phyloP scores from a whole-genome alignment of 805 yeast genomes.

The Starmerella vaccinii region DNA sequence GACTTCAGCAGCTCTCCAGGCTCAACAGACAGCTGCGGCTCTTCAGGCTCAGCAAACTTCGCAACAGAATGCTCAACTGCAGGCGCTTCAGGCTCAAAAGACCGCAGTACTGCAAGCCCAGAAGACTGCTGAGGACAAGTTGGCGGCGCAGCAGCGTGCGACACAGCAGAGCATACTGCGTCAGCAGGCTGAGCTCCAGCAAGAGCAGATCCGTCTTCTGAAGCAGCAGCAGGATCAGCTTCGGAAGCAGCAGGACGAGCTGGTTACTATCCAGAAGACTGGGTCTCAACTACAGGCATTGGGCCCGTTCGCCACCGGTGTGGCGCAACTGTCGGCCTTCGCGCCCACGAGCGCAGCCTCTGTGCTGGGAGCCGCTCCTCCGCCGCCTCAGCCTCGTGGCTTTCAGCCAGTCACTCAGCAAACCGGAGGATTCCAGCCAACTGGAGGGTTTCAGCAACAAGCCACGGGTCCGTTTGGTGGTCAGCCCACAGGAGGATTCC shows the following conservation, averaged over 20 bases:
- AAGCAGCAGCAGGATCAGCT: conserved; percentile 27
- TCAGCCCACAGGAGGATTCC: conserved; percentile 13
- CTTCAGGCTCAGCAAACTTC: conserved; percentile 20
- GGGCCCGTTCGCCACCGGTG: conserved; percentile 36
- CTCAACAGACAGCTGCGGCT: conserved; percentile 23
- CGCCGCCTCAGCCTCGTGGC: conserved; percentile 32
- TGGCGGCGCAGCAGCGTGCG: conserved; percentile 28
- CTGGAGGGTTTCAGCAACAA: conserved; percentile 17
- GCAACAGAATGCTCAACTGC: conserved; percentile 31
- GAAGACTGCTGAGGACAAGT: conserved; percentile 25
- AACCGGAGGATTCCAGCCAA: background rate
- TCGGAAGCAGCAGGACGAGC: conserved; percentile 25
- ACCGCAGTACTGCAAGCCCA: conserved; percentile 21
- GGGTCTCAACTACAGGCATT: conserved; percentile 25
- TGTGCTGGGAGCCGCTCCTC: conserved; percentile 16
- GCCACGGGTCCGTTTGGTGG: conserved; percentile 19
- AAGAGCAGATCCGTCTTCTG: conserved; percentile 25
- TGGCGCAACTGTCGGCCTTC: conserved; percentile 30
- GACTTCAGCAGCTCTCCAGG: conserved; percentile 16
- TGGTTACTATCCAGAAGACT: conserved; percentile 29
- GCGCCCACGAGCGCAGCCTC: conserved; percentile 30
- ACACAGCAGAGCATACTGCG: conserved; percentile 29
- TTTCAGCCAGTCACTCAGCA: conserved; percentile 8
- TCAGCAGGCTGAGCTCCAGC: conserved; percentile 29
- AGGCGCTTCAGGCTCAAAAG: conserved; percentile 27